phyloP scores from a whole-genome alignment of 768 basidiomycete species.

The Leccinum olivaceopallidum region DNA sequence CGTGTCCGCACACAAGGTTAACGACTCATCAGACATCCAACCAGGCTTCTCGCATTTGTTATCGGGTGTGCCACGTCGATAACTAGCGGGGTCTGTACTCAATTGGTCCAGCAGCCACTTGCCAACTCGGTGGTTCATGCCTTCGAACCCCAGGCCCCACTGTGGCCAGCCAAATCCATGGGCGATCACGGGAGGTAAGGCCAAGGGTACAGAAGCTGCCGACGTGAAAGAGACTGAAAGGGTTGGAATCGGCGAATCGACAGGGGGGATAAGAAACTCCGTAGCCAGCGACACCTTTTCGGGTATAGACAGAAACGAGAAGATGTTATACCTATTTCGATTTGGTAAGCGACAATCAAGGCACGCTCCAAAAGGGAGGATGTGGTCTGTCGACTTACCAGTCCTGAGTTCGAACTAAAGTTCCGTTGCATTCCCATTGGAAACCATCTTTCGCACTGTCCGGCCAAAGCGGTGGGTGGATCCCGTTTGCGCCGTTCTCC shows the following conservation, averaged over 20 bases:
- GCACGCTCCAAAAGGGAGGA: neutral
- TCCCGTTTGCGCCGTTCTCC: slow-evolving; percentile 75
- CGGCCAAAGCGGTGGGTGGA: slow-evolving; percentile 88
- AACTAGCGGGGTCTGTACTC: neutral
- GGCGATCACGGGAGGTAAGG: slow-evolving; percentile 74
- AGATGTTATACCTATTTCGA: slow-evolving; percentile 69
- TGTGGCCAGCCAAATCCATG: slow-evolving; percentile 83
- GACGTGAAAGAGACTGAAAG: slow-evolving; percentile 82
- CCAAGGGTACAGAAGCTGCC: slow-evolving; percentile 78
- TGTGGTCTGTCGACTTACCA: slow-evolving; percentile 51
- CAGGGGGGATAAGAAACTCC: slow-evolving; percentile 47
- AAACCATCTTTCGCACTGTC: slow-evolving; percentile 75
- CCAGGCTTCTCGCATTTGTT: neutral
- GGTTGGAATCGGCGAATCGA: slow-evolving; percentile 38
- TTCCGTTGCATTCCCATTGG: slow-evolving; percentile 72
- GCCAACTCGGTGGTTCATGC: slow-evolving; percentile 76
- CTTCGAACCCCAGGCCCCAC: slow-evolving; percentile 77
- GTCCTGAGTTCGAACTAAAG: slow-evolving; percentile 76
- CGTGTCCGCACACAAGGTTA: neutral
- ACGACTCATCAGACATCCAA: neutral
- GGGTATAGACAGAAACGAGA: slow-evolving; percentile 77
- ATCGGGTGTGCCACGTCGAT: neutral
- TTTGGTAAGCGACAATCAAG: slow-evolving; percentile 8
- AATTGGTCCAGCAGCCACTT: slow-evolving; percentile 68
- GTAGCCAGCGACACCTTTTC: slow-evolving; percentile 73